Conservation (phyloP, 2,329 filamentous ascomycete genomes). For the Exophiala aquamarina region DNA sequence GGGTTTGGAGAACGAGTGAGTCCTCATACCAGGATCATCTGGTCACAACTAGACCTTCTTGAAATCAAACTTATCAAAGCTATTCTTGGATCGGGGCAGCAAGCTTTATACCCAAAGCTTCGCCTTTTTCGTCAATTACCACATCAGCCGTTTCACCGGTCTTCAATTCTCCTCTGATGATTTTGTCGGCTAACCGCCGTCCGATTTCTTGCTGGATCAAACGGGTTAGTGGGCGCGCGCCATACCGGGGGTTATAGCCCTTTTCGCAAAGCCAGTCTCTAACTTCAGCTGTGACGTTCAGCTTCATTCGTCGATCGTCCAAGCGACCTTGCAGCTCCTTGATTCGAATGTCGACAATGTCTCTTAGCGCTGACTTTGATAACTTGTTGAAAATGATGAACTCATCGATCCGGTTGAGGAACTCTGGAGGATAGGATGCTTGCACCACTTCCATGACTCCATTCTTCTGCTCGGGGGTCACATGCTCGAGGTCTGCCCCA, state of each 20-base stretch:
- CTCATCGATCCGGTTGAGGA: slow-evolving; percentile 93
- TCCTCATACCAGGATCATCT: no score
- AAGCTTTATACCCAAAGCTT: slow-evolving; percentile 8
- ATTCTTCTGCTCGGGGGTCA: slow-evolving; percentile 70
- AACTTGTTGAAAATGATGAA: slow-evolving; percentile 95
- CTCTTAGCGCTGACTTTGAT: slow-evolving; percentile 72
- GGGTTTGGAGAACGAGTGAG: no score
- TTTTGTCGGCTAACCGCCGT: slow-evolving; percentile 84
- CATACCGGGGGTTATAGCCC: slow-evolving; percentile 89
- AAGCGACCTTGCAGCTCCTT: slow-evolving; percentile 79
- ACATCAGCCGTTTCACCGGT: slow-evolving; percentile 73
- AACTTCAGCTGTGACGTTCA: slow-evolving; percentile 70
- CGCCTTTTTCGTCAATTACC: slow-evolving; percentile 29
- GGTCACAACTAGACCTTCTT: no score
- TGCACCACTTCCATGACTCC: slow-evolving; percentile 88
- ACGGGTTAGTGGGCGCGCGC: slow-evolving; percentile 85
- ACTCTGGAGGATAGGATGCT: slow-evolving; percentile 77
- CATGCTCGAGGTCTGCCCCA: slow-evolving; percentile 61
- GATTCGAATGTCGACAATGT: slow-evolving; percentile 91
- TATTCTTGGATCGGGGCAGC: no score
- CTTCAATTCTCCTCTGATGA: slow-evolving; percentile 81
- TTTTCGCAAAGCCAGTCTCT: slow-evolving; percentile 84
- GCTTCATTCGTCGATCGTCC: slow-evolving; percentile 77
- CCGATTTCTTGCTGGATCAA: slow-evolving; percentile 88
- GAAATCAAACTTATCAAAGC: background rate